phyloP scores from a whole-genome alignment of 75 land plant species.

The Ceratopteris richardii region DNA sequence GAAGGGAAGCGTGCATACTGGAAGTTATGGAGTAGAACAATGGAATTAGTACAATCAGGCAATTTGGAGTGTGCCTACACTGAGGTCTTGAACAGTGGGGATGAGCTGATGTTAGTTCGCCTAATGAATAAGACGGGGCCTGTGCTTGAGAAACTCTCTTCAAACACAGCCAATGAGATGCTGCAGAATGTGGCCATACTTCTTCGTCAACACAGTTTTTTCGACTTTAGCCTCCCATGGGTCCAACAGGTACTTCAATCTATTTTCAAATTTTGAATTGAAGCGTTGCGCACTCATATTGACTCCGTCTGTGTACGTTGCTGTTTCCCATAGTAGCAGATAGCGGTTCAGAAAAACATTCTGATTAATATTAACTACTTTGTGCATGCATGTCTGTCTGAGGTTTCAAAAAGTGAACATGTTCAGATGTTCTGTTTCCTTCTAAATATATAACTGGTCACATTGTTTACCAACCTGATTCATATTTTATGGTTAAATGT shows the following conservation, averaged over 20 bases:
- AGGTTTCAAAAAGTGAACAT: no score
- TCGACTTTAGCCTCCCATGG: constrained; percentile 32
- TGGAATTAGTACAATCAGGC: constrained; percentile 24
- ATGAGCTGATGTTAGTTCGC: constrained; percentile 29
- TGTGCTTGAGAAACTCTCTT: constrained; percentile 18
- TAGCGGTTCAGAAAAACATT: no score
- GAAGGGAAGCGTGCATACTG: constrained; percentile 18
- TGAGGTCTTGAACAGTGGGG: constrained; percentile 24
- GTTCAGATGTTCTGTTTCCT: no score
- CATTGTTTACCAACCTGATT: no score
- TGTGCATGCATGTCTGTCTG: no score
- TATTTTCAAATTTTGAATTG: neutral
- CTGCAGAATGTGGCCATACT: constrained; percentile 14
- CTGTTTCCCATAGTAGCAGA: neutral
- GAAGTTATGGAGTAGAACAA: constrained; percentile 33
- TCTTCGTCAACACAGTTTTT: constrained; percentile 28
- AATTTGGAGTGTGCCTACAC: constrained; percentile 26
- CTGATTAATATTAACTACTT: no score
- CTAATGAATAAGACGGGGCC: constrained; percentile 39
- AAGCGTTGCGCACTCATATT: neutral
- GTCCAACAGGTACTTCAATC: constrained; percentile 24
- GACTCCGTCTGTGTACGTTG: neutral
- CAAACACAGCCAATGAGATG: constrained; percentile 19
- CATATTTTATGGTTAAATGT: no score
- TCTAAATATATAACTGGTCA: no score